These are phyloP conservation scores for Nemophila menziesii DNA, from an alignment of 257 asterid genomes.

Conservation along the genomic window DNA sequence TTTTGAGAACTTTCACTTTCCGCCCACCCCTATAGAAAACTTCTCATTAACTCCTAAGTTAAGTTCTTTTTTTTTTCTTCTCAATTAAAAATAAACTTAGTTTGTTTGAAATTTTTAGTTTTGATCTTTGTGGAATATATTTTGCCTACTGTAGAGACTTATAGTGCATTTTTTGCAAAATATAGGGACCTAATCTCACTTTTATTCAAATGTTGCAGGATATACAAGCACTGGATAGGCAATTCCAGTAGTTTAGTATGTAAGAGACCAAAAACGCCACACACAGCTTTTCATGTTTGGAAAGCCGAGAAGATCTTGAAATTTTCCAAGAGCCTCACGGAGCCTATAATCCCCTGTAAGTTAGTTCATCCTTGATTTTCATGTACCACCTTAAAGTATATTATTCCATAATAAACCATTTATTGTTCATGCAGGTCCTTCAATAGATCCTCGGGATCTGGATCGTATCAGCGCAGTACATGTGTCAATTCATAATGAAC, in stretches of 20 bases:
- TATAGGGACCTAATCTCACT: background rate
- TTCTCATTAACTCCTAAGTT: too few species aligned
- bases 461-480: constrained; percentile 16
- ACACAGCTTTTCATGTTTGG: constrained; percentile 38
- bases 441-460: constrained; percentile 18
- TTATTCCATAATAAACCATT: background rate
- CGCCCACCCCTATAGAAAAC: too few species aligned
- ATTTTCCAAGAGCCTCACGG: constrained; percentile 40
- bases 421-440: constrained; percentile 29
- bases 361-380: constrained; percentile 4
- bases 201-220: constrained; percentile 24
- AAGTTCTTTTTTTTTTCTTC: too few species aligned
- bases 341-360: constrained; percentile 58
- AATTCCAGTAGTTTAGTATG: constrained; percentile 41
- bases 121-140: too few species aligned
- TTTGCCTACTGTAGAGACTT: too few species aligned
- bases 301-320: constrained; percentile 27
- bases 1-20: too few species aligned
- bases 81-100: too few species aligned
- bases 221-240: constrained; percentile 29
- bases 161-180: too few species aligned
- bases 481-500: constrained; percentile 22
- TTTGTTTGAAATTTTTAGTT: too few species aligned
- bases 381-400: background rate
- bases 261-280: constrained; percentile 31